Base-by-base conservation (phyloP, 768 basidiomycete genomes). In the Sporobolomyces phaffii region DNA sequence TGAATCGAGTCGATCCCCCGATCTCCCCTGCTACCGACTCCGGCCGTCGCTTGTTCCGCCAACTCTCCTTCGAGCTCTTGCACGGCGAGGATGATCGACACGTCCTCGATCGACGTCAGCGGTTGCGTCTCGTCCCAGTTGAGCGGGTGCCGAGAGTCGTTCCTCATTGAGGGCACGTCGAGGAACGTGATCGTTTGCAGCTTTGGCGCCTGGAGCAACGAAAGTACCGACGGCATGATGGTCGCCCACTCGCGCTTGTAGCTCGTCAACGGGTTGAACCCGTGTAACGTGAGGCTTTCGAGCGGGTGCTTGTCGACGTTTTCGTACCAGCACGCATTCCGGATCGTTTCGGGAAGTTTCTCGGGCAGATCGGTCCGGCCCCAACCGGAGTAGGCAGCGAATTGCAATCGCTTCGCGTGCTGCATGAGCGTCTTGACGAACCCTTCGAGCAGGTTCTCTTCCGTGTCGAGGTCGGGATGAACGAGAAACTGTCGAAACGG, bases 221-320 rank as follows among this genome's bases (percentile, higher is more conserved):
- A 50, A 8, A 67, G 45, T 28, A 60, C 59, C 17, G 28, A 13
- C 0, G 65, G 65, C 7, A 67, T 53, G 33, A 51, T 28, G 22
- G 13, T 43, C 6, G 31, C 3, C 65, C 65, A 67, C n/a, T 67
- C 65, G 1, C 20, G 11, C 48, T 57, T 56, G 60, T 44, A 56
- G 14, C 53, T 49, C 28, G 65, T 67, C 28, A 67, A n/a, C 10
- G 65, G 65, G 53, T 67, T 67, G 53, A 67, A 67, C 11, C 65
- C 65, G 31, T 67, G 65, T 0, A 67, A 15, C 3, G 53, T 61
- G 2, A 67, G 22, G 17, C 43, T 50, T 38, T 61, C 60, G 29
- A 67, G 53, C 20, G 65, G 65, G 28, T 62, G 65, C 4, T 61
- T 31, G 15, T 18, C 14, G 24, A 62, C 48, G 54, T 67, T 24